phyloP scores from a whole-genome alignment of 2,329 filamentous ascomycete species.

The Cladosporium sp. region DNA sequence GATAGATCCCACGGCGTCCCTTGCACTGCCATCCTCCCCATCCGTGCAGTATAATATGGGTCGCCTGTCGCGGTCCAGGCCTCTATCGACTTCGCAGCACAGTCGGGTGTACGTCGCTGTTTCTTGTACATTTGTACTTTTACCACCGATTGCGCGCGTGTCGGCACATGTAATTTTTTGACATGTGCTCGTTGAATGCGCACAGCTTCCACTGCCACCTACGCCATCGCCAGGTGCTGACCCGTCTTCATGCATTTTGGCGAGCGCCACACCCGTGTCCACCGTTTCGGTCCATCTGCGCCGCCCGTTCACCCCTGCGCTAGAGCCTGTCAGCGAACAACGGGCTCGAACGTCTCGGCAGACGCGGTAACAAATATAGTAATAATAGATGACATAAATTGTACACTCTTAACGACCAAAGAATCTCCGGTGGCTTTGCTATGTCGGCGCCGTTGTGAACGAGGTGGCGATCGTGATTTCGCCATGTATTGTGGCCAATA shows the following conservation, averaged over 20 bases:
- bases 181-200: background rate
- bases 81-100: background rate
- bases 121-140: background rate
- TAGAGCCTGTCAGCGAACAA: conserved; percentile 6
- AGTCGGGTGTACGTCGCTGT: background rate
- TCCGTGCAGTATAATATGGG: conserved; percentile 1
- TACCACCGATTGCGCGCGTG: background rate
- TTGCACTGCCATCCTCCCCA: conserved; percentile 1
- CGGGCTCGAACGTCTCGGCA: conserved; percentile 5
- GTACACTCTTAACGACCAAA: background rate
- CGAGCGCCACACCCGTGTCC: conserved; percentile 11
- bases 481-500: no score
- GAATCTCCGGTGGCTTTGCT: background rate
- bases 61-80: background rate
- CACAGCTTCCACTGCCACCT: background rate
- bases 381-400: background rate
- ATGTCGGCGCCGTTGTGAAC: background rate
- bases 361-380: background rate
- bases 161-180: background rate
- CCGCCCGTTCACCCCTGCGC: conserved; percentile 6
- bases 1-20: background rate
- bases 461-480: background rate
- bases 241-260: conserved; percentile 8
- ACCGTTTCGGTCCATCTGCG: conserved; percentile 6
- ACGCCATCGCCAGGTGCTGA: conserved; percentile 4